These are phyloP conservation scores for Chlorella sp. DNA, from an alignment of 139 green algal species.

Conservation along the genomic window DNA sequence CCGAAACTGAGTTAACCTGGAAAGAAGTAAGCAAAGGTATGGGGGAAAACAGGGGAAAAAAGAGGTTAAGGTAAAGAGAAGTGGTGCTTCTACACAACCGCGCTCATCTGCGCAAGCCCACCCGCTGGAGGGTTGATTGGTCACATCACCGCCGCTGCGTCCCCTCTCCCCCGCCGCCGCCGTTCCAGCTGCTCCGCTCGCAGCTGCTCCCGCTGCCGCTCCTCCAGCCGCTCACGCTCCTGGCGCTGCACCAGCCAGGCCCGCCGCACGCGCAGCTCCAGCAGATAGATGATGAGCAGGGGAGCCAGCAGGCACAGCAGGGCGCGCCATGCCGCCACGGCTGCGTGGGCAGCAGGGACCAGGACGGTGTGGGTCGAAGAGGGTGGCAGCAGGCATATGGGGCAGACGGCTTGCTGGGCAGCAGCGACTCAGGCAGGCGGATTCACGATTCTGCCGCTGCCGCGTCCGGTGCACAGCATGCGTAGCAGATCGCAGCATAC, in stretches of 20 bases:
- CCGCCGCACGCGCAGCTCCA: constrained; percentile 5
- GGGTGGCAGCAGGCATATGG: not conserved
- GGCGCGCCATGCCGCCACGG: not conserved
- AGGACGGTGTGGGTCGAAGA: not conserved
- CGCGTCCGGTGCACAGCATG: not conserved
- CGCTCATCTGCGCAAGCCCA: too few relatives aligned
- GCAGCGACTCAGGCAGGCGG: not conserved
- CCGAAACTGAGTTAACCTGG: too few relatives aligned
- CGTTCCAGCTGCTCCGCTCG: too few relatives aligned
- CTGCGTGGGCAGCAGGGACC: not conserved
- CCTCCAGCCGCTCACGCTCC: too few relatives aligned
- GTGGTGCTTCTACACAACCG: too few relatives aligned
- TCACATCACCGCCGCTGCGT: too few relatives aligned
- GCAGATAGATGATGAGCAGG: not conserved
- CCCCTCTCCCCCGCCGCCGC: too few relatives aligned
- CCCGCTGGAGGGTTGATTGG: too few relatives aligned
- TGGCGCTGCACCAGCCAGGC: constrained; percentile 5
- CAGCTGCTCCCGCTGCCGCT: too few relatives aligned
- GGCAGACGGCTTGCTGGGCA: not conserved
- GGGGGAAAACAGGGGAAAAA: too few relatives aligned
- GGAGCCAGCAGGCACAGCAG: not conserved
- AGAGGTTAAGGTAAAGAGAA: too few relatives aligned
- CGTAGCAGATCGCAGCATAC: not conserved
- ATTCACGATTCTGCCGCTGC: not conserved
- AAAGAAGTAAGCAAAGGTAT: too few relatives aligned